A percentile compares a stretch with the other conserved stretches of the same genome.
Evolutionary conservation across 805 yeast species (phyloP).

Genomic region (Kregervanrija pseudodelftensis): DNA sequence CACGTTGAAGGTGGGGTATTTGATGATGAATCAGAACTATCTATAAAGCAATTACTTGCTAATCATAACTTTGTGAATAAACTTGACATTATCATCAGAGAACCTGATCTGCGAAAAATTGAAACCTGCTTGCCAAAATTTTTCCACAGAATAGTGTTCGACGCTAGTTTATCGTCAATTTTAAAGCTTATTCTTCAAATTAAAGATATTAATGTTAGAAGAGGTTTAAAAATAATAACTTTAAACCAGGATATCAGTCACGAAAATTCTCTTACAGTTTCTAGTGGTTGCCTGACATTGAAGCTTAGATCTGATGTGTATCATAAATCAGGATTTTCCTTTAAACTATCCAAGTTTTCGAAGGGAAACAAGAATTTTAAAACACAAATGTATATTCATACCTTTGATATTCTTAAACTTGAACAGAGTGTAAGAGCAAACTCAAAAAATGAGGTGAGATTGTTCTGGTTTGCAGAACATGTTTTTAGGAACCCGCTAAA

Average conservation of each 20-base stretch:
- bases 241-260: slow-evolving; percentile 20
- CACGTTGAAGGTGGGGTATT: slow-evolving; percentile 2
- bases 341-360: slow-evolving; percentile 21
- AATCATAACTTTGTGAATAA: slow-evolving; percentile 23
- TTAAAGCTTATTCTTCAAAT: neutral
- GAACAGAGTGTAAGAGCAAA: slow-evolving; percentile 4
- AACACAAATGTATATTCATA: slow-evolving; percentile 17
- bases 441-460: slow-evolving; percentile 18
- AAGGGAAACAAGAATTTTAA: slow-evolving; percentile 17
- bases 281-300: slow-evolving; percentile 21
- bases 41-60: slow-evolving; percentile 3
- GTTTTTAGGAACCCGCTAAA: neutral
- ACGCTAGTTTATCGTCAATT: neutral
- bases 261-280: slow-evolving; percentile 26
- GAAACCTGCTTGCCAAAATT: neutral
- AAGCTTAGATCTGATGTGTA: slow-evolving; percentile 27
- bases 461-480: slow-evolving; percentile 28
- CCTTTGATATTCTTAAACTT: slow-evolving; percentile 14
- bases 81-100: slow-evolving; percentile 13
- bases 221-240: slow-evolving; percentile 11
- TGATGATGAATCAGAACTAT: neutral
- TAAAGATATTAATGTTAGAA: neutral
- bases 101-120: neutral
- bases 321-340: slow-evolving; percentile 27
- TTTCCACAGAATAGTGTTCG: neutral